Percentiles rank a stretch among this genome's conserved stretches.
Evolutionary conservation across 371 early-diverging fungal genomes (phyloP).

Genomic region (Rhizopus stolonifer): DNA sequence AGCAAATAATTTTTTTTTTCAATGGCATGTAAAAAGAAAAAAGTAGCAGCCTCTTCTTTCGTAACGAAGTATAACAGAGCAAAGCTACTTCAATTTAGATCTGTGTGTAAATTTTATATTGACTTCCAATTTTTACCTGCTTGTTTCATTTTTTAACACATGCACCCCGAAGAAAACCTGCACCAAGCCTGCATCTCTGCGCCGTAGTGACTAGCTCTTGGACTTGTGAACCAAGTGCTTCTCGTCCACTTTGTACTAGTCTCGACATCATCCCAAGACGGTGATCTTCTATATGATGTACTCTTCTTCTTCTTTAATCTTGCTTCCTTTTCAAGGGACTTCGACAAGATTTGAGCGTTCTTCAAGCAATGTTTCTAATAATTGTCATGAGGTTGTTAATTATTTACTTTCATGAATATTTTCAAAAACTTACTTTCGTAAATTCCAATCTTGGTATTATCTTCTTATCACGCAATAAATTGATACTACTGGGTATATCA

Average conservation of each 20-base stretch:
- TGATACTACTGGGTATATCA: not conserved
- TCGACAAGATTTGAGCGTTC: not conserved
- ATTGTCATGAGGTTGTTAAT: not conserved
- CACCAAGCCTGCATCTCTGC: too few relatives aligned
- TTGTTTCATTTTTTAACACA: too few relatives aligned
- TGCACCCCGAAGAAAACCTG: too few relatives aligned
- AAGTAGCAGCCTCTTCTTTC: too few relatives aligned
- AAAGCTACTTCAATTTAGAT: too few relatives aligned
- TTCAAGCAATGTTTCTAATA: not conserved
- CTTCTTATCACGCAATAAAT: not conserved
- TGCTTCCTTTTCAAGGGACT: conserved; percentile 1
- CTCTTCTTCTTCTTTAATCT: conserved; percentile 2
- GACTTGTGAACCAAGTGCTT: conserved; percentile 5
- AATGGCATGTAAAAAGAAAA: too few relatives aligned
- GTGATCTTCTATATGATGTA: not conserved
- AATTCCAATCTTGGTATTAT: conserved; percentile 2
- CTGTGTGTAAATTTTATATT: too few relatives aligned
- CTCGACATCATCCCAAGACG: not conserved
- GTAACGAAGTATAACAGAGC: too few relatives aligned
- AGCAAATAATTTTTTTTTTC: too few relatives aligned
- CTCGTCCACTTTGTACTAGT: conserved; percentile 4
- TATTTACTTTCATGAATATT: conserved; percentile 12
- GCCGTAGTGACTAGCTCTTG: too few relatives aligned
- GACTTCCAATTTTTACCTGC: too few relatives aligned
- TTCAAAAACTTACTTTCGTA: too few relatives aligned